phyloP scores from a whole-genome alignment of 352 stramenopile species.

The Pythium brassicae region DNA sequence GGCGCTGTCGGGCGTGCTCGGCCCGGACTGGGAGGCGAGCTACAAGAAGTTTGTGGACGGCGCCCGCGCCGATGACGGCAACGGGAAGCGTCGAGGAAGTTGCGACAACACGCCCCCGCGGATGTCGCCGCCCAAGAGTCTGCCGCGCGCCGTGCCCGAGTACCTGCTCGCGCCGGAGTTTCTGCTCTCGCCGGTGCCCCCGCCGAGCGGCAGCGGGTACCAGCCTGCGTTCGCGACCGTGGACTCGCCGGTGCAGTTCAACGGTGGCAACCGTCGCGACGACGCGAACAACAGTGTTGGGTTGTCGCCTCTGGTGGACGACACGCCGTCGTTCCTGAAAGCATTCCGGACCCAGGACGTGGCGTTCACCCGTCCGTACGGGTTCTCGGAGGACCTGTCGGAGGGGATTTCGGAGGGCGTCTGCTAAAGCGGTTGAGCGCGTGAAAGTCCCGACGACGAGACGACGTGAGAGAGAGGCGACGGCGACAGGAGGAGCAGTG shows the following conservation, averaged over 20 bases:
- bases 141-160: conserved; percentile 33
- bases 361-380: conserved; percentile 55
- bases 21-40: conserved; percentile 68
- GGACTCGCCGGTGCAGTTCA: conserved; percentile 38
- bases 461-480: not conserved
- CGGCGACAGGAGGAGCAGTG: not conserved
- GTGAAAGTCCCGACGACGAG: not conserved
- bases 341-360: conserved; percentile 60
- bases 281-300: not conserved
- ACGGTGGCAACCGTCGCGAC: conserved; percentile 25
- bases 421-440: conserved; percentile 34
- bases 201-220: conserved; percentile 32
- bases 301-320: conserved; percentile 16
- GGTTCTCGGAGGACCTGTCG: conserved; percentile 71
- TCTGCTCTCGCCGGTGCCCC: conserved; percentile 36
- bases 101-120: conserved; percentile 3
- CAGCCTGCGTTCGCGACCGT: conserved; percentile 32
- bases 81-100: conserved; percentile 17
- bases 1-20: conserved; percentile 74
- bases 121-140: conserved; percentile 13
- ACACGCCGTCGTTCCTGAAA: conserved; percentile 59
- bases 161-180: conserved; percentile 52
- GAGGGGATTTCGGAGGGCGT: conserved; percentile 76
- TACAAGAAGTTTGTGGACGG: conserved; percentile 66
- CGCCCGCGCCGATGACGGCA: conserved; percentile 11